Evolutionary conservation across 208 protist genomes (phyloP).

Genomic region (Leishmania arabica): DNA sequence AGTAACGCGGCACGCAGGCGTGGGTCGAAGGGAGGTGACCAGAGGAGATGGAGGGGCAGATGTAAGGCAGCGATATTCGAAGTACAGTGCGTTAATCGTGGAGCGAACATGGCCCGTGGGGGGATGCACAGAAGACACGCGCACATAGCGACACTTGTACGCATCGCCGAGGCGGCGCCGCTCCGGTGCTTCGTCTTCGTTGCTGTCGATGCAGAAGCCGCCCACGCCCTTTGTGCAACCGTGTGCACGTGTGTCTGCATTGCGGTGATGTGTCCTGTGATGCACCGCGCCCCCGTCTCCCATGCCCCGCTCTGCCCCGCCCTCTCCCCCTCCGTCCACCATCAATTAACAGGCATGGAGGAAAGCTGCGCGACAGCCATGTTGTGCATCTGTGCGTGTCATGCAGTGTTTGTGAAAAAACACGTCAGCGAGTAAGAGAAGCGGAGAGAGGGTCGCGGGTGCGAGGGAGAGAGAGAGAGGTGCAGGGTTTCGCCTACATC

Average conservation of each 20-base stretch:
- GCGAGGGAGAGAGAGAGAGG: neutral
- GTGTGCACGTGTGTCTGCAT: neutral
- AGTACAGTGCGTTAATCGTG: neutral
- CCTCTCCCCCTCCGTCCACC: neutral
- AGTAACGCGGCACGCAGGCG: neutral
- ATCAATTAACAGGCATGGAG: neutral
- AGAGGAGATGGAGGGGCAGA: neutral
- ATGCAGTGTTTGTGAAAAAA: too few species aligned
- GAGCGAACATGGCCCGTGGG: neutral
- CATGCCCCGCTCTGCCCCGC: neutral
- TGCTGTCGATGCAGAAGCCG: neutral
- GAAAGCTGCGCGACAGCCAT: neutral
- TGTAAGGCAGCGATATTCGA: neutral
- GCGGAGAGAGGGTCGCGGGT: neutral
- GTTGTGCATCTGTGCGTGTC: neutral
- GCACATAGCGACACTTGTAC: neutral
- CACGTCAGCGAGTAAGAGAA: neutral
- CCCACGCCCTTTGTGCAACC: neutral
- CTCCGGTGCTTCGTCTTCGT: neutral
- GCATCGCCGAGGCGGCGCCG: neutral
- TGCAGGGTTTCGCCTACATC: neutral
- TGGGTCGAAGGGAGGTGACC: too few species aligned
- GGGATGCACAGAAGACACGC: neutral
- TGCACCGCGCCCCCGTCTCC: neutral
- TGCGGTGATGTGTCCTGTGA: neutral